Evolutionary conservation across 2,329 filamentous ascomycete genomes (phyloP).

Genomic region (Chaetomiaceae sp.): DNA sequence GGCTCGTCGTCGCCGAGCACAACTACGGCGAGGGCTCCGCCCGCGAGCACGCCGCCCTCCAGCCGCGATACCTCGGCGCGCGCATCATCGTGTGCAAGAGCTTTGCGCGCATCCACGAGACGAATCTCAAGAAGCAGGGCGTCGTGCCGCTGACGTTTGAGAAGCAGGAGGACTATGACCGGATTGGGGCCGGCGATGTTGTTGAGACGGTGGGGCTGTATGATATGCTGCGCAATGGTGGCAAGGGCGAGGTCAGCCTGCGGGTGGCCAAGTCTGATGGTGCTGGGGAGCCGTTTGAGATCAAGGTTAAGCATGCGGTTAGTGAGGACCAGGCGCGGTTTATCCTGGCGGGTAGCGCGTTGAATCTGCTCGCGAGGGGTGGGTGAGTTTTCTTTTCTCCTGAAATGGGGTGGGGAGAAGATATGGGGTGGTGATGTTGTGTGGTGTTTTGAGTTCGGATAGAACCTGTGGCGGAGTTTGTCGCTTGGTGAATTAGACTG

Average conservation of each 20-base stretch:
- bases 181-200: constrained; percentile 75
- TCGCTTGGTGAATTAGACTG: too few species aligned
- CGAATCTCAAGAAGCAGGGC: constrained; percentile 93
- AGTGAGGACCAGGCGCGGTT: constrained; percentile 88
- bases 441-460: too few species aligned
- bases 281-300: constrained; percentile 58
- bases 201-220: constrained; percentile 79
- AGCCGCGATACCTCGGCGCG: constrained; percentile 78
- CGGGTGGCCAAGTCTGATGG: constrained; percentile 53
- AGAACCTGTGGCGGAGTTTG: too few species aligned
- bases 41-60: constrained; percentile 81
- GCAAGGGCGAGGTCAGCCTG: constrained; percentile 71
- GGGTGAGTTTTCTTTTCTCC: neutral
- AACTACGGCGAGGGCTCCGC: constrained; percentile 93
- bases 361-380: constrained; percentile 78
- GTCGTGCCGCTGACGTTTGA: constrained; percentile 90
- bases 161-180: constrained; percentile 82
- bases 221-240: constrained; percentile 72
- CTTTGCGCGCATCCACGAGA: constrained; percentile 89
- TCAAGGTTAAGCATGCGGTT: constrained; percentile 82
- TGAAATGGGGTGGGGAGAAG: neutral
- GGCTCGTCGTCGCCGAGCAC: constrained; percentile 95
- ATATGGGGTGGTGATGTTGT: neutral
- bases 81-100: constrained; percentile 75
- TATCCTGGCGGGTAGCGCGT: constrained; percentile 85